Percentiles rank a stretch among this genome's conserved stretches.
Conservation (phyloP, 352 stramenopile species). For the Globisporangium cylindrosporum region DNA sequence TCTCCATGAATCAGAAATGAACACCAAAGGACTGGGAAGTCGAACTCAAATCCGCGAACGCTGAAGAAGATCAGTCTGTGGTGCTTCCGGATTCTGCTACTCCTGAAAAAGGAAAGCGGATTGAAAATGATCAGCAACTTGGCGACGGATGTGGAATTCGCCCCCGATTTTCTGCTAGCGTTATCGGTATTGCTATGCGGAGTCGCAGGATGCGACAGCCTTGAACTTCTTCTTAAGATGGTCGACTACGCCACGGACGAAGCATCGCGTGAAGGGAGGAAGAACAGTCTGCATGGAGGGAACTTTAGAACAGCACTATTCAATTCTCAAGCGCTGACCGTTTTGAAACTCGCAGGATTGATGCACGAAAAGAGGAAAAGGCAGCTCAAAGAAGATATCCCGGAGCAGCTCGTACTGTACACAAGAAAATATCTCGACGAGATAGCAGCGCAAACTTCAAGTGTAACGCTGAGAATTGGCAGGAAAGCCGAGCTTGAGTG, state of each 20-base stretch:
- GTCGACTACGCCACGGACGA: conserved; percentile 52
- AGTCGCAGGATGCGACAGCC: conserved; percentile 50
- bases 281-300: conserved; percentile 18
- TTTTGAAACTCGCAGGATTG: conserved; percentile 40
- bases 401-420: conserved; percentile 38
- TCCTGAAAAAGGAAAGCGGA: conserved; percentile 77
- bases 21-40: not conserved
- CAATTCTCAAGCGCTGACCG: conserved; percentile 46
- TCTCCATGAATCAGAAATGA: conserved; percentile 8
- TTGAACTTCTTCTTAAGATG: conserved; percentile 53
- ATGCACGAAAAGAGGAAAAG: conserved; percentile 57
- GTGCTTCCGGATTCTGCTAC: conserved; percentile 68
- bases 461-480: conserved; percentile 25
- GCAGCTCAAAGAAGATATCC: conserved; percentile 51
- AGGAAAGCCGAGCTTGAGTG: conserved; percentile 42
- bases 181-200: conserved; percentile 58
- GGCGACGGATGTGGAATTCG: conserved; percentile 40
- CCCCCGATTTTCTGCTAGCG: conserved; percentile 65
- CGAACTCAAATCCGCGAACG: not conserved
- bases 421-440: conserved; percentile 35
- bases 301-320: conserved; percentile 42
- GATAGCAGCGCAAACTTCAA: conserved; percentile 15
- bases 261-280: conserved; percentile 25
- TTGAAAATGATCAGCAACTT: conserved; percentile 54
- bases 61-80: conserved; percentile 54